Base-by-base conservation (phyloP, 129 eudicot species). In the Tanacetum coccineum region DNA sequence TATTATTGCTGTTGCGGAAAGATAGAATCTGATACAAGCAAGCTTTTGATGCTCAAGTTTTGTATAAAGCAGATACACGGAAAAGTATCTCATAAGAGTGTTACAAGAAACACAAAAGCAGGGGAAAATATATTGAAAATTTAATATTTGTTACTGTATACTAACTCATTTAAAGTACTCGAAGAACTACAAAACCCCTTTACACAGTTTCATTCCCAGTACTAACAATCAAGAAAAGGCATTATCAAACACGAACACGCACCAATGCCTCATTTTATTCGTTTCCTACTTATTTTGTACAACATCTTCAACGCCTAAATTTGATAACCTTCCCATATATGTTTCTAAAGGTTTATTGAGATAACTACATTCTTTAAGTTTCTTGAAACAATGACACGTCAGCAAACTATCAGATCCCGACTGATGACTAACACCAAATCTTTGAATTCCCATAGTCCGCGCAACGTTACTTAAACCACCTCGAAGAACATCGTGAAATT, bases 361-460 rank as follows among this genome's bases (percentile, higher is more conserved):
- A 59, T 70, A 78, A 9, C 49, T 67, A n/a, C n/a, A n/a, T 48
- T 82, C 81, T 71, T 78, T 82, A 52, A 82, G 44, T 66, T 78
- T 82, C 70, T 78, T 71, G 73, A 83, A 83, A 19, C 76, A 67
- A 55, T 64, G 74, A 60, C 32, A 77, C 18, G 85, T 83, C 15
- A 77, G 75, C 77, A 83, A 47, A 76, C 87, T 83, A 80, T 83
- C 87, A 2, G 87, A 82, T 48, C 87, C 87, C 14, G 87, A 84
- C 59, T 83, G 87, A 60, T 83, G 87, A 64, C 79, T 67, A 66
- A 76, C 68, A 17, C 87, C 87, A 9, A 76, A 51, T 42, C 87
- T 57, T 59, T 79, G 66, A 28, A 83, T 74, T 18, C 70, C 82
- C 81, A 83, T 64, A 5, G 62, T 66, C 62, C 76, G 74, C 0